Base-by-base conservation (phyloP, 331 rosid species). In the Acacia concinna region DNA sequence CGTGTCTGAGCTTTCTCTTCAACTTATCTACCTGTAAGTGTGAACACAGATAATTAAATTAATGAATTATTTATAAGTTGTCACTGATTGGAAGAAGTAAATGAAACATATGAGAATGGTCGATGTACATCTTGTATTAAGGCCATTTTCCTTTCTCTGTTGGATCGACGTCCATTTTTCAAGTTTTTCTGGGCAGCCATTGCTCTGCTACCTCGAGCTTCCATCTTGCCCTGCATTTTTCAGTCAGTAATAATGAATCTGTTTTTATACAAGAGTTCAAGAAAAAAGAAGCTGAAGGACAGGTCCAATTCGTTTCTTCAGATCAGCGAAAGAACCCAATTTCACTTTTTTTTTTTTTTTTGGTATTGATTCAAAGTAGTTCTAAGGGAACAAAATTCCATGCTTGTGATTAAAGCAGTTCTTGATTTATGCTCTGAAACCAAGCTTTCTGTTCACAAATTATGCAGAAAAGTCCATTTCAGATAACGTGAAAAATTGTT, bases 1-100 rank as follows among this genome's bases (percentile, higher is more conserved):
- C 97, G 76, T 90, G 97, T 80, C 97, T 92, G n/a, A 94, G 98
- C 87, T 94, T 94, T 86, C 86, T 94, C 91, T 94, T 94, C 85
- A 94, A 87, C 86, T 88, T 92, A 73, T 92, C 97, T 82, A 94
- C 97, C 97, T 94, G 92, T 56, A 80, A 80, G 28, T 60, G 69
- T 20, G 47, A 74, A 43, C 70, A 49, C 66, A 34, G 27, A 77
- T 28, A 46, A 47, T 69, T 74, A 51, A 68, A 15, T 18, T 40
- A 11, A 49, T 6, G 30, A 62, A 51, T 63, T 32, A 68, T 60
- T 41, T 27, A 2, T 11, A 59, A 57, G 28, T 49, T 79, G 66
- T 17, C 34, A 30, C 28, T 21, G 41, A 4, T 32, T 68, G 75
- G 35, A 73, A 31, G 51, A 73, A 44, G 28, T 27, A 35, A 63